Base-by-base conservation (phyloP, 2,329 filamentous ascomycete genomes). In the Leptographium flavum region DNA sequence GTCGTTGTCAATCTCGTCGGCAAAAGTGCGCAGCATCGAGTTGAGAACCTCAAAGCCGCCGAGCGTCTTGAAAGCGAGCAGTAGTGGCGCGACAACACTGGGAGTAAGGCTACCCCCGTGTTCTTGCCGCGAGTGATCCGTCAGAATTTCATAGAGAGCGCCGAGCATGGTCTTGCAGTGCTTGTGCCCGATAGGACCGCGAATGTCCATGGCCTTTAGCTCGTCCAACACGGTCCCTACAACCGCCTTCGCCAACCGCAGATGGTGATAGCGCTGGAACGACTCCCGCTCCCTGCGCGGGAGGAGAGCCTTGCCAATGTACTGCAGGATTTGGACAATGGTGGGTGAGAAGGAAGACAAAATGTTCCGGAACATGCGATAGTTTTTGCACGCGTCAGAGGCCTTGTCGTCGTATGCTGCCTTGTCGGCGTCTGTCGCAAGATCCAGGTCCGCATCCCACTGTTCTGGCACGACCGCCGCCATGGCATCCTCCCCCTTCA, bases 251-350 rank as follows among this genome's bases (percentile, higher is more conserved):
- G 75, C 73, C 41, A 81, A 64, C 44, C 67, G 64, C 31, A 74
- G 54, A 49, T 81, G 76, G 46, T 71, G 67, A 44, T 67, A 63
- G 50, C 74, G 63, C 45, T 68, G 56, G 52, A 69, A 81, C 2
- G 66, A 55, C 54, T 95, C 87, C 25, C 76, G 71, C 50, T 78
- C 78, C 42, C 87, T 78, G 47, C 86, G 83, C 37, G 79, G 77
- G 4, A 94, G 70, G 21, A 96, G 67, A 15, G 83, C 76, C 60
- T 87, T 92, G 13, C 90, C 90, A 37, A 96, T 67, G 1, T 79
- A 81, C 56, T 94, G 86, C 57, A 94, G 83, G 53, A 96, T 83
- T 0, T 83, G 81, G 17, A 86, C 83, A n/a, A 88, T 82, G 3
- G 81, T 81, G 9, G 79, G 79, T 21, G 88, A 80, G 54, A 93